Base-by-base conservation (phyloP, 169 alveolate species). In the Amoebophrya sp. region DNA sequence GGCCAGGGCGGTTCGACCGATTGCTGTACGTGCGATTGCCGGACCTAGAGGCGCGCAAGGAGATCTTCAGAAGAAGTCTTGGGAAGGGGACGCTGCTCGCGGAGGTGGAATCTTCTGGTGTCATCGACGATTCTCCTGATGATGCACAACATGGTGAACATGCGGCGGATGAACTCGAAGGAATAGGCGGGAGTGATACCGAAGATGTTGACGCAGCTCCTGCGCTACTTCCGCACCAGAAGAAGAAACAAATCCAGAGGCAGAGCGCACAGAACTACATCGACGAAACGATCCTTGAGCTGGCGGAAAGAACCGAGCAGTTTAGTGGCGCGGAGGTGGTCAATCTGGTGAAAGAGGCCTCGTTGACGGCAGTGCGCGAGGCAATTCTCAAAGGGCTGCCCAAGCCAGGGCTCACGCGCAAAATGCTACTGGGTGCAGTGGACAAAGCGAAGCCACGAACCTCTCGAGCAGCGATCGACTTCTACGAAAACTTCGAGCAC, bases 11-110 rank as follows among this genome's bases (percentile, higher is more conserved):
- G 90, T 97, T 99, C 90, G 99, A 99, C 93, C 96, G 99, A 88
- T 95, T 98, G 41, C 97, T 99, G 40, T 97, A 98, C 93, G 98
- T 99, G 34, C 99, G 99, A n/a, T 97, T 98, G 40, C 99, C 99
- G n/a, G 99, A 98, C 95, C 78, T 92, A 58, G 96, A 93, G 26
- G 98, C 99, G 0, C 94, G 99, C 89, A 94, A 94, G 88, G 95
- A 97, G 67, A 99, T 99, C 0, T 29, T 58, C 7, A 13, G 34
- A 58, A n/a, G 23, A 2, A 13, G 78, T 45, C 18, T 45, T 45
- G 67, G 67, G n/a, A 45, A 45, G 67, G 18, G 10, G n/a, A 15
- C 18, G 10, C n/a, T 18, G 67, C 10, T 15, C 10, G 10, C 67
- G 18, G 67, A 45, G 67, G 18, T 10, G n/a, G 18, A 18, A 45